phyloP scores from a whole-genome alignment of 164 flowering plant species.

The Euptelea pleiosperma region DNA sequence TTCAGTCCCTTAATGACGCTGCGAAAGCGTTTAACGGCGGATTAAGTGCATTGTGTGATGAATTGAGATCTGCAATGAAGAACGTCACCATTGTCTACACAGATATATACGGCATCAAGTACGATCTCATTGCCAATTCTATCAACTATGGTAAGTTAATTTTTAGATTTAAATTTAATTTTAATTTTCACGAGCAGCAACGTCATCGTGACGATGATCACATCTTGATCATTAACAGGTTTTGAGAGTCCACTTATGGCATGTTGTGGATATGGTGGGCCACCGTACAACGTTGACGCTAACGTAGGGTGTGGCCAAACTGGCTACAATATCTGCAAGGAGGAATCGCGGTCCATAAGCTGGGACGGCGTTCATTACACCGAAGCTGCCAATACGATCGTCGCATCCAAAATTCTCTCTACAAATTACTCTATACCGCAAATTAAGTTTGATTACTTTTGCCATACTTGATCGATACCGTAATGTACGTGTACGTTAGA shows the following conservation, averaged over 20 bases:
- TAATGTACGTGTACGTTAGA: too few relatives aligned
- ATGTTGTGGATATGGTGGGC: conserved; percentile 64
- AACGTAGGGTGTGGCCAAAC: conserved; percentile 37
- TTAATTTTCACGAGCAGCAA: too few relatives aligned
- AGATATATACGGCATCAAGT: conserved; percentile 51
- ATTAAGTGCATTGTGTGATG: conserved; percentile 24
- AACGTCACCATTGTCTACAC: conserved; percentile 44
- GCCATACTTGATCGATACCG: conserved; percentile 12
- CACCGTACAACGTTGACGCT: conserved; percentile 49
- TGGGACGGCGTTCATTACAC: conserved; percentile 79
- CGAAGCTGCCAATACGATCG: conserved; percentile 51
- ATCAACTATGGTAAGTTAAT: conserved; percentile 32
- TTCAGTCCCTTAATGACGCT: conserved; percentile 36
- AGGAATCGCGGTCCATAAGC: conserved; percentile 32
- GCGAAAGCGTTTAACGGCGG: conserved; percentile 37
- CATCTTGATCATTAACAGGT: conserved; percentile 33
- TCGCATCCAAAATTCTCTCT: conserved; percentile 48
- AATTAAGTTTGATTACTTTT: conserved; percentile 28
- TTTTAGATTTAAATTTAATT: background rate
- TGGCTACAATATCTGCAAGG: conserved; percentile 32
- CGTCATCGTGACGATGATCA: too few relatives aligned
- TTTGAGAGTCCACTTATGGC: conserved; percentile 47
- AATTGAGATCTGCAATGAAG: conserved; percentile 27
- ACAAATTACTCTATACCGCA: conserved; percentile 41
- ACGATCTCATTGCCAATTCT: conserved; percentile 42